Evolutionary conservation across 2,329 filamentous ascomycete species (phyloP).

Genomic region (Fusarium sp.): DNA sequence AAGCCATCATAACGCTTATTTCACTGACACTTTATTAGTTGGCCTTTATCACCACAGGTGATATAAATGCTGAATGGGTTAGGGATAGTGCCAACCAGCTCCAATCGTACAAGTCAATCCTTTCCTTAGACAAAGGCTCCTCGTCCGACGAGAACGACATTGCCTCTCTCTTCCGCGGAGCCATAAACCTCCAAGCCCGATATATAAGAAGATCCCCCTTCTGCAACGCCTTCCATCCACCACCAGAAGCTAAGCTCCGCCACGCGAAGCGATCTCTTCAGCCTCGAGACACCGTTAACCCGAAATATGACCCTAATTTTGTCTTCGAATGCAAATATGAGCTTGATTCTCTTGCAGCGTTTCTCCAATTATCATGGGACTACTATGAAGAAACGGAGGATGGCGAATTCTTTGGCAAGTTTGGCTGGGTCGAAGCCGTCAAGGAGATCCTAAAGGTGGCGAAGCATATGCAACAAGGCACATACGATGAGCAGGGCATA

Average conservation of each 20-base stretch:
- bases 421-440: conserved; percentile 79
- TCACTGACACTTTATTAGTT: conserved; percentile 58
- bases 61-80: conserved; percentile 94
- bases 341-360: conserved; percentile 89
- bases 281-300: conserved; percentile 68
- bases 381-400: conserved; percentile 83
- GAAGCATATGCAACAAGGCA: conserved; percentile 77
- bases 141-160: conserved; percentile 64
- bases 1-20: neutral
- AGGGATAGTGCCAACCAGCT: conserved; percentile 88
- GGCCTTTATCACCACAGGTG: conserved; percentile 85
- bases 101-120: conserved; percentile 76
- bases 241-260: conserved; percentile 70
- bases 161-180: conserved; percentile 77
- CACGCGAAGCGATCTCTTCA: conserved; percentile 38
- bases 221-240: conserved; percentile 96
- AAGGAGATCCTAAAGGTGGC: conserved; percentile 77
- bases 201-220: conserved; percentile 80
- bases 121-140: conserved; percentile 60
- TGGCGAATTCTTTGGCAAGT: conserved; percentile 77
- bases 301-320: conserved; percentile 73
- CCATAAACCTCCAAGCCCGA: conserved; percentile 81
- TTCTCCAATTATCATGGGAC: conserved; percentile 83
- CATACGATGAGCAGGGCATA: conserved; percentile 72
- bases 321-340: conserved; percentile 99